Evolutionary conservation across 164 flowering plant species (phyloP).

Genomic region (Dillenia suffruticosa): DNA sequence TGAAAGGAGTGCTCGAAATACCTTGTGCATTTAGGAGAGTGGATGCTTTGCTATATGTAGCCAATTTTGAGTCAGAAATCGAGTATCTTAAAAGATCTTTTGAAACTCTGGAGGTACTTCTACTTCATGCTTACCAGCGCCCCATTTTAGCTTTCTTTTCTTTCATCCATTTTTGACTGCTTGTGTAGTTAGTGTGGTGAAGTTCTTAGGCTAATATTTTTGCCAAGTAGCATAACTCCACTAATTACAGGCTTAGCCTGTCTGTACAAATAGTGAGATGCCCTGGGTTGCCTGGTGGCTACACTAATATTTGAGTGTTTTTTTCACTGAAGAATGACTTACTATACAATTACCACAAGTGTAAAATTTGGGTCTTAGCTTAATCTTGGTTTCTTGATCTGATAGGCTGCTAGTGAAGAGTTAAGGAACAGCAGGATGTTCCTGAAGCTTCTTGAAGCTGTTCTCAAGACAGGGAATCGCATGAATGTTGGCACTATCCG

Average conservation of each 20-base stretch:
- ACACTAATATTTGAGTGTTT: too few species aligned
- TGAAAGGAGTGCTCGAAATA: slow-evolving; percentile 72
- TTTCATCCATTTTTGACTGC: too few species aligned
- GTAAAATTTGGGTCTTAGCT: too few species aligned
- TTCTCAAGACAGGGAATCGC: slow-evolving; percentile 85
- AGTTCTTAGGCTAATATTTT: too few species aligned
- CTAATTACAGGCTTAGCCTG: too few species aligned
- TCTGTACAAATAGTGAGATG: too few species aligned
- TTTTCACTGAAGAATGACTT: too few species aligned
- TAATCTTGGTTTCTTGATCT: neutral
- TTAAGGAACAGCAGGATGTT: slow-evolving; percentile 83
- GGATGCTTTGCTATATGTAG: slow-evolving; percentile 73
- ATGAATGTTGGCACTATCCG: slow-evolving; percentile 96
- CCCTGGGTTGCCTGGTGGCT: too few species aligned
- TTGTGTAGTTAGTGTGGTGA: too few species aligned
- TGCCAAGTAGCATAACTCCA: too few species aligned
- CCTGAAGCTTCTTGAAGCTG: slow-evolving; percentile 83
- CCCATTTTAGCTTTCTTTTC: too few species aligned
- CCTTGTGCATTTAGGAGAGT: slow-evolving; percentile 86
- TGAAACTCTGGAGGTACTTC: slow-evolving; percentile 38
- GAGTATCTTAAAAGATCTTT: slow-evolving; percentile 37
- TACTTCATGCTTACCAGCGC: neutral
- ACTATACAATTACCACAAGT: too few species aligned
- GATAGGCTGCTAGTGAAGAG: slow-evolving; percentile 86
- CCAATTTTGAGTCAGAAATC: slow-evolving; percentile 45